These are phyloP conservation scores for Pleurozium schreberi DNA, from an alignment of 225 moss, liverwort and hornwort species.

Conservation along the genomic window DNA sequence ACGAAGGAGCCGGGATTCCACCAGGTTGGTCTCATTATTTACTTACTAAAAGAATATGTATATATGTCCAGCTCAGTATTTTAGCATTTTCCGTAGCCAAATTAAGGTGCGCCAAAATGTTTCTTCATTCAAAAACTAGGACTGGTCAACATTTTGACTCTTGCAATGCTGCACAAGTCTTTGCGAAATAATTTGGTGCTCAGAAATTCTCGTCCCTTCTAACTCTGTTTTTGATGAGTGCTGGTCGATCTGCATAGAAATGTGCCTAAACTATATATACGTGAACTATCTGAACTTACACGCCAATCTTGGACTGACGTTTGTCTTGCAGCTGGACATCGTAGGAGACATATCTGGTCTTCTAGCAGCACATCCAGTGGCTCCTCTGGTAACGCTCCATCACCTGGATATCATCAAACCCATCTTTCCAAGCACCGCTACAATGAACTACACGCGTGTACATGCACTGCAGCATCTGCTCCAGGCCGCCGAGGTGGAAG, in stretches of 20 bases:
- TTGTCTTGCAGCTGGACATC: slow-evolving; percentile 26
- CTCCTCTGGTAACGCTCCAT: slow-evolving; percentile 34
- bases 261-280: not conserved
- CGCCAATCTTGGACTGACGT: not conserved
- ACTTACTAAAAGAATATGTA: not conserved
- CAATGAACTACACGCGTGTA: slow-evolving; percentile 20
- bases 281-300: not conserved
- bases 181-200: not conserved
- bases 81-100: not conserved
- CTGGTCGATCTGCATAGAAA: not conserved
- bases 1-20: slow-evolving; percentile 47
- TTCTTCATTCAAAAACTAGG: not conserved
- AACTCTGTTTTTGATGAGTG: not conserved
- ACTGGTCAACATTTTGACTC: not conserved
- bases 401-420: slow-evolving; percentile 34
- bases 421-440: slow-evolving; percentile 28
- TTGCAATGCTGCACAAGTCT: not conserved
- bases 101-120: not conserved
- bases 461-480: slow-evolving; percentile 25
- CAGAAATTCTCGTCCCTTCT: not conserved
- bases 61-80: not conserved
- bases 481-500: slow-evolving; percentile 17
- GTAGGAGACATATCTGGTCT: slow-evolving; percentile 35
- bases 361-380: slow-evolving; percentile 35
- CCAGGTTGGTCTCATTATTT: slow-evolving; percentile 12